phyloP scores from a whole-genome alignment of 108 stramenopile species.

The Mayamaea pseudoterrestris region DNA sequence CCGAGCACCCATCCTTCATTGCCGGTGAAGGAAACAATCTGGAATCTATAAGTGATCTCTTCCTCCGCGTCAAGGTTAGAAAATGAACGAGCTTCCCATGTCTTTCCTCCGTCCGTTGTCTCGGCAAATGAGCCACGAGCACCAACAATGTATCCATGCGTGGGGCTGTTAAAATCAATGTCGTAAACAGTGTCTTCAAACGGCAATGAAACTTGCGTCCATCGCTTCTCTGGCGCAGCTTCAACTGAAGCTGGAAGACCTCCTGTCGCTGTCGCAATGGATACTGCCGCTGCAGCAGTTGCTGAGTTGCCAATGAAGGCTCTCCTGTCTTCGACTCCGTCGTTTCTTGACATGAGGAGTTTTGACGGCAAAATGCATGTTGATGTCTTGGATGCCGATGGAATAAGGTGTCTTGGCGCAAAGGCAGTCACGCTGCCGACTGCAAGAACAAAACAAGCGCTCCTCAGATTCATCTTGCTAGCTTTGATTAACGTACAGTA shows the following conservation, averaged over 20 bases:
- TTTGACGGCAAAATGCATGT: too few species aligned
- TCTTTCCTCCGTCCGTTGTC: slow-evolving; percentile 87
- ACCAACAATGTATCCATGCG: slow-evolving; percentile 95
- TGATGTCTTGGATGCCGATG: too few species aligned
- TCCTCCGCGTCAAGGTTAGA: slow-evolving; percentile 93
- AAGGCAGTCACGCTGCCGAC: too few species aligned
- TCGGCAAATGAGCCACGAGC: slow-evolving; percentile 95
- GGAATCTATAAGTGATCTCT: slow-evolving; percentile 89
- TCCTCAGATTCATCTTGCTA: too few species aligned
- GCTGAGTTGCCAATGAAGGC: slow-evolving; percentile 17
- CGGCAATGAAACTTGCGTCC: slow-evolving; percentile 72
- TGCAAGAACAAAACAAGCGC: too few species aligned
- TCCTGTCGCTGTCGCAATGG: slow-evolving; percentile 26
- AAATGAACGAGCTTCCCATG: slow-evolving; percentile 89
- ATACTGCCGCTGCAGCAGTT: slow-evolving; percentile 34
- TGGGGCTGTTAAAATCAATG: slow-evolving; percentile 83
- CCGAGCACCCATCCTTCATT: slow-evolving; percentile 96
- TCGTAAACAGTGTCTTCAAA: slow-evolving; percentile 88
- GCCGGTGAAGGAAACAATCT: slow-evolving; percentile 72
- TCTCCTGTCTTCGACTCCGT: background rate
- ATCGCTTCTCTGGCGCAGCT: slow-evolving; percentile 55
- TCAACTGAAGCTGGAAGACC: slow-evolving; percentile 25
- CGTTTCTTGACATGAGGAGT: background rate
- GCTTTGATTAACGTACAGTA: too few species aligned
- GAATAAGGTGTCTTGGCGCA: too few species aligned